Percentiles rank a stretch among this genome's conserved stretches.
phyloP scores from a whole-genome alignment of 2,329 filamentous ascomycete genomes.

The Xylaria sp. region DNA sequence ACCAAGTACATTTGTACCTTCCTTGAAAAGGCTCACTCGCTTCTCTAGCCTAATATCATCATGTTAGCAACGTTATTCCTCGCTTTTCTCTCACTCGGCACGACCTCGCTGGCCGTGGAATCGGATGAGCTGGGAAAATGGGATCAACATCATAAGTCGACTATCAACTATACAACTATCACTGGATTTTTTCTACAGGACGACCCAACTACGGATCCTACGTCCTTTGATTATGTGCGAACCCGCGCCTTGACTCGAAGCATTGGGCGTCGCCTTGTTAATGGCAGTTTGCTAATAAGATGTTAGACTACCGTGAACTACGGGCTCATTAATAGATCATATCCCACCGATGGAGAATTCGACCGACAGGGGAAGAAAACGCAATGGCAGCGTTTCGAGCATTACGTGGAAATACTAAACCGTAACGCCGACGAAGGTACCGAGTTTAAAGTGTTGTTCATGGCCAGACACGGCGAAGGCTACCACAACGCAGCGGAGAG shows the following conservation, averaged over 20 bases:
- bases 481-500: slow-evolving; percentile 71
- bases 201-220: slow-evolving; percentile 64
- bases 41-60: background rate
- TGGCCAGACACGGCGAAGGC: slow-evolving; percentile 77
- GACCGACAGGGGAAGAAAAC: slow-evolving; percentile 57
- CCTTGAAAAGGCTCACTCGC: background rate
- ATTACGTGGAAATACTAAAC: slow-evolving; percentile 68
- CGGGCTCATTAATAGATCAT: slow-evolving; percentile 72
- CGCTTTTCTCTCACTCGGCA: slow-evolving; percentile 40
- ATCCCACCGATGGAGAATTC: slow-evolving; percentile 63
- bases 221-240: slow-evolving; percentile 72
- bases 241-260: background rate
- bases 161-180: slow-evolving; percentile 70
- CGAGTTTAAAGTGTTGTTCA: slow-evolving; percentile 73
- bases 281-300: slow-evolving; percentile 24
- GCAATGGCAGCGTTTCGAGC: slow-evolving; percentile 73
- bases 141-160: slow-evolving; percentile 41
- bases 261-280: background rate
- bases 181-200: slow-evolving; percentile 74
- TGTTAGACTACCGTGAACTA: slow-evolving; percentile 69
- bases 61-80: slow-evolving; percentile 39
- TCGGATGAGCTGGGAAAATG: slow-evolving; percentile 42
- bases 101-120: slow-evolving; percentile 40
- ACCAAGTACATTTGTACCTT: background rate
- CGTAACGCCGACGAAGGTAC: slow-evolving; percentile 55